These are phyloP conservation scores for Cyclotella baltica DNA, from an alignment of 108 stramenopile genomes.

Conservation along the genomic window DNA sequence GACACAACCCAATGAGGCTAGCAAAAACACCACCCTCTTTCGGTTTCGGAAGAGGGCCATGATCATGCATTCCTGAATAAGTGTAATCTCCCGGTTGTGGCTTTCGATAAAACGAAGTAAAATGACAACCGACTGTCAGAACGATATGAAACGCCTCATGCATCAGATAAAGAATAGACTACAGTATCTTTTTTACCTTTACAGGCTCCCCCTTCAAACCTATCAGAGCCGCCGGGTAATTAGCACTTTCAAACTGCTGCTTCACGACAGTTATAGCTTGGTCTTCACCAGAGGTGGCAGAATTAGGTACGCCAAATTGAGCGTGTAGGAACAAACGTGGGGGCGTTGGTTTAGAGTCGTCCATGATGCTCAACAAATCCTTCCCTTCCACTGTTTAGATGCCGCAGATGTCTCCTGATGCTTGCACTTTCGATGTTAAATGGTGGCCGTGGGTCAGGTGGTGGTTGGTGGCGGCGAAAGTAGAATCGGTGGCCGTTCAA, in stretches of 20 bases:
- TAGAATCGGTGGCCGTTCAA: no score
- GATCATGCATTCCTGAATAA: slow-evolving; percentile 86
- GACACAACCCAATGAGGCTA: slow-evolving; percentile 63
- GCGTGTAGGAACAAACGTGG: slow-evolving; percentile 14
- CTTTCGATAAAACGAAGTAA: slow-evolving; percentile 15
- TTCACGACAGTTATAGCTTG: slow-evolving; percentile 15
- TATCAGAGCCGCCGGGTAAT: slow-evolving; percentile 33
- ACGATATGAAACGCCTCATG: background rate
- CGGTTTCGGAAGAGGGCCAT: slow-evolving; percentile 68
- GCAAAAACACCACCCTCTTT: slow-evolving; percentile 73
- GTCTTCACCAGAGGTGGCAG: background rate
- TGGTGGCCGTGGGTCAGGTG: no score
- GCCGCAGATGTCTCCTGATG: no score
- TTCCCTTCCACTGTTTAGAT: no score
- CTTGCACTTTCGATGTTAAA: no score
- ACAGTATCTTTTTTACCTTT: slow-evolving; percentile 17
- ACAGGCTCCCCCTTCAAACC: slow-evolving; percentile 43
- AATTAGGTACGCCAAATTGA: slow-evolving; percentile 18
- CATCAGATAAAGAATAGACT: no score
- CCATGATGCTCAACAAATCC: background rate
- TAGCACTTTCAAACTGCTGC: slow-evolving; percentile 36
- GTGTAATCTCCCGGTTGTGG: slow-evolving; percentile 57
- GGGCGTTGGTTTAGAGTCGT: background rate
- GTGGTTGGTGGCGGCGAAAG: no score
- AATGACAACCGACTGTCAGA: background rate